phyloP scores from a whole-genome alignment of 768 basidiomycete species.

The Exidia glandulosa region DNA sequence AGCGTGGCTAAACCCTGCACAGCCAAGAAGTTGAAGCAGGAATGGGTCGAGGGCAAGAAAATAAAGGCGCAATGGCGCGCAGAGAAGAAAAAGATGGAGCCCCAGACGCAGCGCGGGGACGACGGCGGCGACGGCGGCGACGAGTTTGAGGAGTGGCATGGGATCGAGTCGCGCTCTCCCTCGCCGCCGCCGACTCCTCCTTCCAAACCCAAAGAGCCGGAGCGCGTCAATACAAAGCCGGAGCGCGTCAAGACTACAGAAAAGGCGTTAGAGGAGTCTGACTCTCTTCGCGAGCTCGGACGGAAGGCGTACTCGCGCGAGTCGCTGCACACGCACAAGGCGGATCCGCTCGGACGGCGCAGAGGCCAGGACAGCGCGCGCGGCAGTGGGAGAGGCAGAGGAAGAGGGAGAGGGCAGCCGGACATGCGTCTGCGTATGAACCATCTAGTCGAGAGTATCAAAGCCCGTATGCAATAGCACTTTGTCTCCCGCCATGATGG shows the following conservation, averaged over 20 bases:
- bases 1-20: neutral
- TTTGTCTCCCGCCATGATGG: too few species aligned
- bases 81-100: slow-evolving; percentile 45
- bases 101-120: slow-evolving; percentile 9
- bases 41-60: slow-evolving; percentile 69
- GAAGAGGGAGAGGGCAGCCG: slow-evolving; percentile 33
- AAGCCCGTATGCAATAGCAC: slow-evolving; percentile 17
- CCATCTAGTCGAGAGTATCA: slow-evolving; percentile 77
- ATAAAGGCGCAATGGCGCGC: slow-evolving; percentile 70
- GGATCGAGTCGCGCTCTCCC: neutral
- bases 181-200: neutral
- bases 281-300: slow-evolving; percentile 47
- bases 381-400: slow-evolving; percentile 2
- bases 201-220: slow-evolving; percentile 5
- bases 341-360: slow-evolving; percentile 28
- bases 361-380: slow-evolving; percentile 4
- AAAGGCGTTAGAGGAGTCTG: neutral
- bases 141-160: slow-evolving; percentile 4
- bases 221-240: slow-evolving; percentile 8
- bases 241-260: neutral
- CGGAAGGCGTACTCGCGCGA: slow-evolving; percentile 50
- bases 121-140: slow-evolving; percentile 2
- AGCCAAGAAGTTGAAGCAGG: slow-evolving; percentile 75
- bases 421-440: slow-evolving; percentile 84
- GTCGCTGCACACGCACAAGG: slow-evolving; percentile 48